phyloP scores from a whole-genome alignment of 1,284 basidiomycete species.

The Cystobasidiaceae sp. region DNA sequence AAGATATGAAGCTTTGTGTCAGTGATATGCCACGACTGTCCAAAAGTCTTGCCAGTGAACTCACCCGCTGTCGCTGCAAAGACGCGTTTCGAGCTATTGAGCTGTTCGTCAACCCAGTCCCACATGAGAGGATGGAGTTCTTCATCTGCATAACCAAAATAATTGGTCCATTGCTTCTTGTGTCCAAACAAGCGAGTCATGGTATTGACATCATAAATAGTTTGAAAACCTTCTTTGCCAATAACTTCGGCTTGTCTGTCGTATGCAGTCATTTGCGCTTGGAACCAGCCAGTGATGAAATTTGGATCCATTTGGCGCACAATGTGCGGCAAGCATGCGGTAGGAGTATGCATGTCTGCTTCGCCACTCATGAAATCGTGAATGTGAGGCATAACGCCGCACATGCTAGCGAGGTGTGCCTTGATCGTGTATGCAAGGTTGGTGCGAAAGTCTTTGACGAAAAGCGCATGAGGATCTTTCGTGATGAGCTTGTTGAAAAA shows the following conservation, averaged over 20 bases:
- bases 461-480: background rate
- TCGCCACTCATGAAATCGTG: background rate
- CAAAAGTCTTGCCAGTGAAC: too few relatives aligned
- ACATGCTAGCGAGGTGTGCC: background rate
- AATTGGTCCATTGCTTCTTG: conserved; percentile 20
- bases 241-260: conserved; percentile 1
- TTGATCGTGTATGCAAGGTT: background rate
- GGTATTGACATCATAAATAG: background rate
- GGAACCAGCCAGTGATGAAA: background rate
- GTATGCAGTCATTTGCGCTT: background rate
- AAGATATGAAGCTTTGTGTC: too few relatives aligned
- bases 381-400: background rate
- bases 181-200: background rate
- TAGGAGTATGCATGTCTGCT: background rate
- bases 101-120: background rate
- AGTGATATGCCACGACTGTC: too few relatives aligned
- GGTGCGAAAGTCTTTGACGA: background rate
- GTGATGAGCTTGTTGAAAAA: background rate
- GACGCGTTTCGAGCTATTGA: background rate
- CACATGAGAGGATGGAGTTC: background rate
- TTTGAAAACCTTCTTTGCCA: background rate
- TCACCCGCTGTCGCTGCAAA: conserved; percentile 4
- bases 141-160: background rate
- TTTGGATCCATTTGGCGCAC: background rate
- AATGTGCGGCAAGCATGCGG: background rate